phyloP scores from a whole-genome alignment of 2,329 filamentous ascomycete species.

The Trichoderma gracile region DNA sequence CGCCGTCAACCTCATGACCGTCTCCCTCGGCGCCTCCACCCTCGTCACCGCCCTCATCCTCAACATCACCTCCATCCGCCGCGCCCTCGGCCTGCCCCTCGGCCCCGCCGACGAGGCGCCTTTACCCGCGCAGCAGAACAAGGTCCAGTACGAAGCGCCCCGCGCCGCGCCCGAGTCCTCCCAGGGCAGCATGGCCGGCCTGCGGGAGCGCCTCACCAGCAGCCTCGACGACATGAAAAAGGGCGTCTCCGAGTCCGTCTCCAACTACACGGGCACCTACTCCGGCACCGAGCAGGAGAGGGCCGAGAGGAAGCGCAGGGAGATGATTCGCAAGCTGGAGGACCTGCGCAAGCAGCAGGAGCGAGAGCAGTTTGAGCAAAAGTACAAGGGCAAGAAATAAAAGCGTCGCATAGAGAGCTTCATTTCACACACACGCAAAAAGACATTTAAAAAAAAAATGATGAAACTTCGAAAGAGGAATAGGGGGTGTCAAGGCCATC shows the following conservation, averaged over 20 bases:
- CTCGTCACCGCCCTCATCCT: constrained; percentile 43
- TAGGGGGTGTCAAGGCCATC: background rate
- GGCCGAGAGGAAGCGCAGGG: constrained; percentile 40
- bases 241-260: constrained; percentile 39
- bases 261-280: constrained; percentile 40
- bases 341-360: constrained; percentile 40
- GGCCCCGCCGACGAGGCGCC: constrained; percentile 32
- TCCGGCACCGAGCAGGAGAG: constrained; percentile 38
- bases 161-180: constrained; percentile 27
- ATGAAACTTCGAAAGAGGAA: background rate
- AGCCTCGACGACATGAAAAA: constrained; percentile 43
- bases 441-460: background rate
- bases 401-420: background rate
- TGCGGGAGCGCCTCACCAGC: constrained; percentile 36
- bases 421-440: background rate
- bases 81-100: constrained; percentile 42
- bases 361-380: constrained; percentile 43
- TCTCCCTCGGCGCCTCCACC: constrained; percentile 43
- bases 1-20: constrained; percentile 51
- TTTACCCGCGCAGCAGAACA: background rate
- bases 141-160: constrained; percentile 41
- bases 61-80: constrained; percentile 43
- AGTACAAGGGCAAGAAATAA: constrained; percentile 41
- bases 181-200: background rate
- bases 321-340: constrained; percentile 41